Conservation (phyloP, 305 asterid species). For the Solanum hybrid region DNA sequence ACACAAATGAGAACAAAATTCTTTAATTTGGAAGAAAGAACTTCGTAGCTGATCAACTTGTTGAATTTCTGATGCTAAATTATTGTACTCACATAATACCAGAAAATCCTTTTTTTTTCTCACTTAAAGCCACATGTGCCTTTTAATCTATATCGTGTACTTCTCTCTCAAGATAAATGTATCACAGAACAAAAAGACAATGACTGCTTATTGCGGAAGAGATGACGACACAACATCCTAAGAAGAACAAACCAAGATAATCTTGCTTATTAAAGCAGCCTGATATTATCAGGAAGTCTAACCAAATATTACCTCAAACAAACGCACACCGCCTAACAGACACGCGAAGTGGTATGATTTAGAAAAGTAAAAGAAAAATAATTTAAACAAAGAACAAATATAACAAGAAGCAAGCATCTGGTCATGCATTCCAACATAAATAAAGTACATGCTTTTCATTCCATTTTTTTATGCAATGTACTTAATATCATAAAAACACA, state of each 20-base stretch:
- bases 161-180: not conserved
- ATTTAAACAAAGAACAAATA: not conserved
- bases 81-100: not conserved
- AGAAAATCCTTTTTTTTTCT: not conserved
- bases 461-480: not conserved
- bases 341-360: not conserved
- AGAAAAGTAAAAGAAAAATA: not conserved
- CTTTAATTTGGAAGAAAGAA: not conserved
- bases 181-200: not conserved
- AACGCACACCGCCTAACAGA: not conserved
- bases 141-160: not conserved
- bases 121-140: not conserved
- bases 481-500: not conserved
- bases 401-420: not conserved
- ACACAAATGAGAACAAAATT: not conserved
- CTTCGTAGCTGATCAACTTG: not conserved
- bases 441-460: not conserved
- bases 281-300: not conserved
- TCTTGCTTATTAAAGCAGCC: not conserved
- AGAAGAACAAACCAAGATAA: not conserved
- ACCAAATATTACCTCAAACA: not conserved
- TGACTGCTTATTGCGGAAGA: not conserved
- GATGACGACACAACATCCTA: not conserved
- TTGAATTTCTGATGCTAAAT: not conserved
- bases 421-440: not conserved